Base-by-base conservation (phyloP, 129 eudicot species). In the Gnaphalium uliginosum region DNA sequence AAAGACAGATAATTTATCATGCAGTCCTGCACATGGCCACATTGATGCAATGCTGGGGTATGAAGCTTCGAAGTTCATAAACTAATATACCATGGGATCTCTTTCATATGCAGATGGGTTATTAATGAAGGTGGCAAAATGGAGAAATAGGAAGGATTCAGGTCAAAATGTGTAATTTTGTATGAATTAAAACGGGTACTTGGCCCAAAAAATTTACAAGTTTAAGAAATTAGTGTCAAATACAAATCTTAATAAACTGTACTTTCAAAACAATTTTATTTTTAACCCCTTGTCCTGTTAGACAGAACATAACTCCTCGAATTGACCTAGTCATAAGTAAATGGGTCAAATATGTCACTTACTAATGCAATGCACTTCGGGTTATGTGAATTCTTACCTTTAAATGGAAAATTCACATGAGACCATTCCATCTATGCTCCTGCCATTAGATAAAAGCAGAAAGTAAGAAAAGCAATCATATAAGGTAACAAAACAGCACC, bases 391-490 rank as follows among this genome's bases (percentile, higher is more conserved):
- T 71, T 41, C 68, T 69, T 69, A 59, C 76, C 76, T 78, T 48
- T 69, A 78, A 60, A 41, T 8, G 3, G 9, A 60, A 69, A 27
- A 69, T 69, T 43, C 69, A 21, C 62, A 69, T 35, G 11, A 58
- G 37, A 59, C 33, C 69, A 27, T 69, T 78, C 35, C 70, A 43
- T 58, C 70, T 58, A 78, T 27, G 70, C 70, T 59, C 61, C 76
- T 78, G 81, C 70, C 23, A 78, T 26, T 68, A 41, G 43, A 8
- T 29, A 62, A 4, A 75, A 63, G 7, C 32, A 54, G 29, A 66
- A 33, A 33, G 24, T 76, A 32, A 66, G 73, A 76, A 66, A 15
- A 51, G 6, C 13, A 23, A 53, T 68, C 29, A 53, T 51, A 21
- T 17, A 65, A 48, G 65, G 65, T 75, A 64, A 65, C 53, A 18